These are phyloP conservation scores for Tolypocladium pustulatum DNA, from an alignment of 2,329 filamentous ascomycete species.

Conservation along the genomic window DNA sequence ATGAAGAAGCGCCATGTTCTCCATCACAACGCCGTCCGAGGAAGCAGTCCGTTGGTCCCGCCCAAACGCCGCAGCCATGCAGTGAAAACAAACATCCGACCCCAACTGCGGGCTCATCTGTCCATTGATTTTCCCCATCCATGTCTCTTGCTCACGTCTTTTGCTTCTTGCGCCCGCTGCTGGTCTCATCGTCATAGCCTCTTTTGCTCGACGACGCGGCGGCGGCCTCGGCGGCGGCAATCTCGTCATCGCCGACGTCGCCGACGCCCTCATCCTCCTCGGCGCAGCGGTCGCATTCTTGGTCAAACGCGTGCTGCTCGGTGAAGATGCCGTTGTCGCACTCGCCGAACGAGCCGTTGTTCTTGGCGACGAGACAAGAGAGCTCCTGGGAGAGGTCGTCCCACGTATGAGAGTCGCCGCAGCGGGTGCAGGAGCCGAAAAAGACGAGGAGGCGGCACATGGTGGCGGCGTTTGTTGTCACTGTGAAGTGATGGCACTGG, in stretches of 20 bases:
- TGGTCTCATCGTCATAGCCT: constrained; percentile 9
- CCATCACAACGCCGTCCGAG: not conserved
- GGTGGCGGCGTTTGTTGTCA: not conserved
- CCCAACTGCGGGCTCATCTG: not conserved
- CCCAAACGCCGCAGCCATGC: not conserved
- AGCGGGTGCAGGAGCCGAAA: constrained; percentile 31
- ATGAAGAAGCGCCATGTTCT: not conserved
- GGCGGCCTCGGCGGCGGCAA: not conserved
- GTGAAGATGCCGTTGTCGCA: constrained; percentile 28
- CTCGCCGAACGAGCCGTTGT: constrained; percentile 32
- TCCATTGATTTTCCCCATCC: not conserved
- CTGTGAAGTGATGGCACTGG: not conserved
- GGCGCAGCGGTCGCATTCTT: constrained; percentile 34
- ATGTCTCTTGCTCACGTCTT: constrained; percentile 13
- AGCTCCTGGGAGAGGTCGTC: constrained; percentile 33
- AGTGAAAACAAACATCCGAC: not conserved
- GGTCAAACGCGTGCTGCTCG: constrained; percentile 35
- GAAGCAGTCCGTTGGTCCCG: not conserved
- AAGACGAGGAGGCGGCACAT: constrained; percentile 40
- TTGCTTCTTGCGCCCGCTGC: constrained; percentile 17
- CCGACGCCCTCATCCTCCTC: constrained; percentile 32
- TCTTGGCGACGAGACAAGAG: constrained; percentile 38
- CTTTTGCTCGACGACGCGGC: constrained; percentile 3
- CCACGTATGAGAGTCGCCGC: constrained; percentile 29
- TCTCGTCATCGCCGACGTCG: constrained; percentile 23